Percentiles rank a stretch among this genome's conserved stretches.
phyloP scores from a whole-genome alignment of 495 filamentous ascomycete genomes.

The Annulohypoxylon stygium region DNA sequence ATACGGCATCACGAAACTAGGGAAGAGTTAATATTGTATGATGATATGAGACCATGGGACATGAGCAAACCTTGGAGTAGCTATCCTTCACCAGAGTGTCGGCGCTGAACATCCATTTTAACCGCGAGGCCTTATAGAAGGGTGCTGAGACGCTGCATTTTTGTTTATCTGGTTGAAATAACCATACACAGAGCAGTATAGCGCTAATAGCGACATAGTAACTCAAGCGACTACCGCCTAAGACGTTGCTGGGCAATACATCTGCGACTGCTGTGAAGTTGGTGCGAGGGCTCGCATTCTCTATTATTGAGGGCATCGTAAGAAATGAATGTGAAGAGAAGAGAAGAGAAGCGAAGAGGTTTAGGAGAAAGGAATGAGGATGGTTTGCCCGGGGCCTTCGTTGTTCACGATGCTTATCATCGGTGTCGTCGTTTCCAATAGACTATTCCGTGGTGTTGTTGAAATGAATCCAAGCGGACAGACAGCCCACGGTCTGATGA shows the following conservation, averaged over 20 bases:
- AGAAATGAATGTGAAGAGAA: background rate
- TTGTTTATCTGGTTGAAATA: slow-evolving; percentile 42
- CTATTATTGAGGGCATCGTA: slow-evolving; percentile 46
- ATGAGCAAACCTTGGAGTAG: slow-evolving; percentile 50
- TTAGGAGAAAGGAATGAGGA: slow-evolving; percentile 28
- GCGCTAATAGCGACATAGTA: slow-evolving; percentile 50
- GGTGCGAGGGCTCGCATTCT: slow-evolving; percentile 36
- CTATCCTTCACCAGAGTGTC: slow-evolving; percentile 52
- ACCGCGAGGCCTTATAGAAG: slow-evolving; percentile 51
- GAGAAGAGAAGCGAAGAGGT: background rate
- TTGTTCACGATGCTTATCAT: slow-evolving; percentile 25
- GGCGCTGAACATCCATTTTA: slow-evolving; percentile 56
- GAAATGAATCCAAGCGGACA: slow-evolving; percentile 3
- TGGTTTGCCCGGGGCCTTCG: slow-evolving; percentile 17
- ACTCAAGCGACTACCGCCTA: slow-evolving; percentile 40
- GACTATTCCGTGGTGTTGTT: slow-evolving; percentile 4
- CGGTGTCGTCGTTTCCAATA: slow-evolving; percentile 11
- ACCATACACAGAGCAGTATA: slow-evolving; percentile 48
- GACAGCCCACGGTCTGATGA: background rate
- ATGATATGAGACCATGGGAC: background rate
- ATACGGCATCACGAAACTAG: slow-evolving; percentile 54
- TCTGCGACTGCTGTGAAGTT: slow-evolving; percentile 42
- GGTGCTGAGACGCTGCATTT: slow-evolving; percentile 45
- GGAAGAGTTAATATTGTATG: slow-evolving; percentile 16
- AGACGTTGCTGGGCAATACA: slow-evolving; percentile 34